Percentiles rank a stretch among this genome's conserved stretches.
These are phyloP conservation scores for Fomitopsis schrenkii DNA, from an alignment of 1,284 basidiomycete species.

Conservation along the genomic window DNA sequence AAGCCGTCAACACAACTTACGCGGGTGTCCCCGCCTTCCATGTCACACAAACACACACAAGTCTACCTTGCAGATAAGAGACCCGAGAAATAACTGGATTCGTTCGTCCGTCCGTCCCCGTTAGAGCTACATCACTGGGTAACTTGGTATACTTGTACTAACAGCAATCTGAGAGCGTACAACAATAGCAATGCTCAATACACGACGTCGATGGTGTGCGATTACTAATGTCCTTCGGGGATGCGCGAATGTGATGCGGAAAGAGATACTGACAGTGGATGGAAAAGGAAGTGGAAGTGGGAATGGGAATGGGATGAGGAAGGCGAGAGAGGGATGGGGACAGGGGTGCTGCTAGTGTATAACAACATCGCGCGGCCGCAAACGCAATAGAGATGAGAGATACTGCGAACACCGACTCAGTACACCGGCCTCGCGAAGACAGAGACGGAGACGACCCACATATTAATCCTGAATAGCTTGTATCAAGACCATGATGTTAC, in stretches of 20 bases:
- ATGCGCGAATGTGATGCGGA: background rate
- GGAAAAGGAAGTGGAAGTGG: background rate
- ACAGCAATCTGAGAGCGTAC: background rate
- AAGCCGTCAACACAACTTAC: no score
- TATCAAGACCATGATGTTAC: background rate
- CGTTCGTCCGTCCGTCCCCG: background rate
- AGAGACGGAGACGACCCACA: background rate
- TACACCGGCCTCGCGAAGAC: background rate
- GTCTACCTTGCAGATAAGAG: background rate
- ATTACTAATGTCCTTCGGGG: background rate
- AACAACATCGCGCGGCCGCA: no score
- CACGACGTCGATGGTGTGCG: background rate
- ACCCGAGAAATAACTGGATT: background rate
- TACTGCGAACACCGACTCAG: background rate
- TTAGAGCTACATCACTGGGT: constrained; percentile 1
- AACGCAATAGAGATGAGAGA: background rate
- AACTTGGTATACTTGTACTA: background rate
- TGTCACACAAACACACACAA: no score
- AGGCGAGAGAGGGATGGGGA: background rate
- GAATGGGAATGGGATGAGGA: background rate
- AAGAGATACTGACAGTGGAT: background rate
- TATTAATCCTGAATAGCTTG: background rate
- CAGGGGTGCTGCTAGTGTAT: background rate
- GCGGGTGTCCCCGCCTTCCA: no score
- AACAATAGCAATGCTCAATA: constrained; percentile 2